Base-by-base conservation (phyloP, 192 early-diverging fungal genomes). In the Chytriomyces sp. region DNA sequence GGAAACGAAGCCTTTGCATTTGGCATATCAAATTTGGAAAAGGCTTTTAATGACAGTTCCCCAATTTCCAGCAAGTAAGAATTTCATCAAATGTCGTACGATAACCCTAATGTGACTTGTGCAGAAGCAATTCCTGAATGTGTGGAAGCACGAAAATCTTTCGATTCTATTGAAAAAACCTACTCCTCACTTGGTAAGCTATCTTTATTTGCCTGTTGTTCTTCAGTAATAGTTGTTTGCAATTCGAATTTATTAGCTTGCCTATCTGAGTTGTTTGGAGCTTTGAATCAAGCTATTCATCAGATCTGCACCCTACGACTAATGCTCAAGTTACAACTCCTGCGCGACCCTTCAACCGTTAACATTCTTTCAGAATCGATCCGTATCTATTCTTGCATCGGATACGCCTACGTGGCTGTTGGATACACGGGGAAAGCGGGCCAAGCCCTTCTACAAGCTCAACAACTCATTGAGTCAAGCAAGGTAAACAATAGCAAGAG, bases 361-460 rank as follows among this genome's bases (percentile, higher is more conserved):
- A 80, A 5, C 39, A 64, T 32, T 64, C 74, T 57, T 70, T 77
- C 14, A 90, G 85, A 85, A 38, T 72, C 80, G 10, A 74, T 83
- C 0, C n/a, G 66, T 36, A 77, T 79, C 6, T 86, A 77, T 31
- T 68, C 79, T 8, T 72, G 78, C 5, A 85, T 93, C 33, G 86
- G 83, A 14, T 59, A 78, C 17, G 80, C 79, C 1, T 93, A 92
- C 67, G 55, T 86, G 5, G 73, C 72, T 19, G 59, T 94, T 7
- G 92, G 92, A 7, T 92, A 94, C 74, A 88, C 91, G 3, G 91
- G 90, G 2, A 90, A 91, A 73, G 89, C 90, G 4, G 85, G 84
- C 14, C 62, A 80, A 19, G 85, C 88, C 2, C 80, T 90, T 33
- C 64, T 76, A 25, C 80, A 85, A 34, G 84, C 80, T 5, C 80